Conservation (phyloP, 179 eudicot species). For the Carnegiea gigantea region DNA sequence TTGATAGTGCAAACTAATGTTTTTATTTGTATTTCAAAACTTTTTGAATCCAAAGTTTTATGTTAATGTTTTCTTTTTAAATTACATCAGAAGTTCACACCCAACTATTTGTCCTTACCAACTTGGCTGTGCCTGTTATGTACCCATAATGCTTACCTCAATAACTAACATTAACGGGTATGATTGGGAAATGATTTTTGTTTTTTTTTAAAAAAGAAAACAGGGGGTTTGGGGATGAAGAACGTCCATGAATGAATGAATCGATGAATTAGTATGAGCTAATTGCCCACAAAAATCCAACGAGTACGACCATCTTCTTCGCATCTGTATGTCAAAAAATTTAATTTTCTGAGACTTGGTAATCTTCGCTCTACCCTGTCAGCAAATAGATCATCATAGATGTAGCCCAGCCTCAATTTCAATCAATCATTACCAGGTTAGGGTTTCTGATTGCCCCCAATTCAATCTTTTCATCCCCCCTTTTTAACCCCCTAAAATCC, state of each 20-base stretch:
- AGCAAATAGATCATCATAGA: slow-evolving; percentile 3
- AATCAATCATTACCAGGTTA: slow-evolving; percentile 29
- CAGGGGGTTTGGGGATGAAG: background rate
- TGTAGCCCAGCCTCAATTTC: slow-evolving; percentile 8
- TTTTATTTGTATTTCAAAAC: too few relatives aligned
- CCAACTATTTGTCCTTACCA: background rate
- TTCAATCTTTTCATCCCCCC: slow-evolving; percentile 8
- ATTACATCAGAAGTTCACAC: too few relatives aligned
- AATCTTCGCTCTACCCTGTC: background rate
- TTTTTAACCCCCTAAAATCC: background rate
- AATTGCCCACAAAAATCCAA: background rate
- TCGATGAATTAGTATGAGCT: background rate
- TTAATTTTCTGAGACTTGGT: background rate
- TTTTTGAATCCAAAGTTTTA: too few relatives aligned
- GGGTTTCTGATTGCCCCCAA: slow-evolving; percentile 19
- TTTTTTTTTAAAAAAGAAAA: background rate
- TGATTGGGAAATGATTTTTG: background rate
- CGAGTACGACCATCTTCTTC: background rate
- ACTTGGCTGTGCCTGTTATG: slow-evolving; percentile 20
- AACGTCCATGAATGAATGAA: background rate
- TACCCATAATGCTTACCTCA: background rate
- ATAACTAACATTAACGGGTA: background rate
- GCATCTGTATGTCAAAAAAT: background rate
- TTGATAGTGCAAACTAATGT: too few relatives aligned
- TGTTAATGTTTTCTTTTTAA: too few relatives aligned